These are phyloP conservation scores for Clarireedia monteithiana DNA, from an alignment of 2,329 filamentous ascomycete genomes.

Conservation along the genomic window DNA sequence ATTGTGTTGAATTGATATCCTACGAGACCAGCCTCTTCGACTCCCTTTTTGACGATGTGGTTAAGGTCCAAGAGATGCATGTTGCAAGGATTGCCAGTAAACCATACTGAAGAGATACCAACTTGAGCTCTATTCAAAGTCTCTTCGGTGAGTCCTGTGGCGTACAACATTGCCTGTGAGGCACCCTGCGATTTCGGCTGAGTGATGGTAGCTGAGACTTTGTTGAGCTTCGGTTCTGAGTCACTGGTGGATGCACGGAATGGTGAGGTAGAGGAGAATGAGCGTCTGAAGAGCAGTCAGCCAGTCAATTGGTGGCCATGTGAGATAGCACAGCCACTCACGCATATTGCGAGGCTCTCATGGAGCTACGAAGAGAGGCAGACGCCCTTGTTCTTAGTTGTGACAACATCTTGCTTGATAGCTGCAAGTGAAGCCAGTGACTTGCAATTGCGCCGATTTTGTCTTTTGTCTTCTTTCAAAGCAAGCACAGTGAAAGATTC, in stretches of 20 bases:
- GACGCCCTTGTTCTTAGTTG: slow-evolving; percentile 26
- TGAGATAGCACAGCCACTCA: slow-evolving; percentile 9
- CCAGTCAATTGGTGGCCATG: slow-evolving; percentile 8
- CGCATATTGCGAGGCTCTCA: slow-evolving; percentile 26
- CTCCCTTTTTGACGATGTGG: slow-evolving; percentile 48
- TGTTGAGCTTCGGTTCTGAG: slow-evolving; percentile 57
- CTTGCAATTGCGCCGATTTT: background rate
- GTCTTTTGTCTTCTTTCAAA: background rate
- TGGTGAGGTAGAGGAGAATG: slow-evolving; percentile 24
- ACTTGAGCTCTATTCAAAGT: slow-evolving; percentile 97
- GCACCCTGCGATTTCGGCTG: slow-evolving; percentile 97
- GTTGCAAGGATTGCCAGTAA: slow-evolving; percentile 96
- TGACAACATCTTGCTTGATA: slow-evolving; percentile 19
- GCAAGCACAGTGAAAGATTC: background rate
- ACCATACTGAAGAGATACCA: slow-evolving; percentile 97
- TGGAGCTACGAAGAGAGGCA: slow-evolving; percentile 22
- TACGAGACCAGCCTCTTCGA: slow-evolving; percentile 69
- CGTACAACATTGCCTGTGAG: slow-evolving; percentile 98
- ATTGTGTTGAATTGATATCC: slow-evolving; percentile 99
- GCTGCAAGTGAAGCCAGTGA: slow-evolving; percentile 7
- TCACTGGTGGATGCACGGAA: slow-evolving; percentile 21
- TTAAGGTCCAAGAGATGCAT: slow-evolving; percentile 89
- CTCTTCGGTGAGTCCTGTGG: slow-evolving; percentile 75
- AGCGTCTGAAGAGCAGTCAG: slow-evolving; percentile 22
- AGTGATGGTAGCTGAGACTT: slow-evolving; percentile 75